These are phyloP conservation scores for Dalechampia spathulata DNA, from an alignment of 441 rosid genomes.

Conservation along the genomic window DNA sequence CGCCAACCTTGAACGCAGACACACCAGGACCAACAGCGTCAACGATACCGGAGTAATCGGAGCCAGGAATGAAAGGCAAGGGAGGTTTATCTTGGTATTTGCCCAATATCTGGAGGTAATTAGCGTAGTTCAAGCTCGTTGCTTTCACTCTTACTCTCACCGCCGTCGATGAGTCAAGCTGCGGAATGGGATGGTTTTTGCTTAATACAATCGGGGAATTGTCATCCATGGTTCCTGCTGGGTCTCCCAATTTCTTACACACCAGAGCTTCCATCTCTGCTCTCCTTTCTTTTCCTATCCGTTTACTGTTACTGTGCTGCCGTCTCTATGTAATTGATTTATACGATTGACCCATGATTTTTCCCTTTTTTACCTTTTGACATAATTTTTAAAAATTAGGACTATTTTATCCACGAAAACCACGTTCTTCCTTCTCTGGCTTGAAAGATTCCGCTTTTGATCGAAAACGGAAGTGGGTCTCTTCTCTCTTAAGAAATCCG, in stretches of 20 bases:
- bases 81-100: conserved; percentile 81
- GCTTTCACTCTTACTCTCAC: conserved; percentile 74
- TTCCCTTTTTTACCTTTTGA: too few species aligned
- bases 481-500: too few species aligned
- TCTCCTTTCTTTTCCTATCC: neutral
- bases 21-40: conserved; percentile 58
- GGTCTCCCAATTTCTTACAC: conserved; percentile 68
- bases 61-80: conserved; percentile 86
- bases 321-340: too few species aligned
- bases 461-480: too few species aligned
- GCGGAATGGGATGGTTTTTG: conserved; percentile 45
- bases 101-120: conserved; percentile 86
- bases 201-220: conserved; percentile 38
- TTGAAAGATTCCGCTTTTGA: too few species aligned
- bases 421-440: too few species aligned
- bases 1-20: conserved; percentile 63
- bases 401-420: too few species aligned
- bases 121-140: conserved; percentile 80
- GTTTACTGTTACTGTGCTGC: too few species aligned
- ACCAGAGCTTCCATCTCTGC: conserved; percentile 66
- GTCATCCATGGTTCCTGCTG: conserved; percentile 23
- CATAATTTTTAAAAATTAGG: too few species aligned
- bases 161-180: conserved; percentile 42
- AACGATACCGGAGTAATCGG: conserved; percentile 80
- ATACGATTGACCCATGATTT: too few species aligned